Conservation (phyloP, 805 yeast species). For the Nakazawaea populi region DNA sequence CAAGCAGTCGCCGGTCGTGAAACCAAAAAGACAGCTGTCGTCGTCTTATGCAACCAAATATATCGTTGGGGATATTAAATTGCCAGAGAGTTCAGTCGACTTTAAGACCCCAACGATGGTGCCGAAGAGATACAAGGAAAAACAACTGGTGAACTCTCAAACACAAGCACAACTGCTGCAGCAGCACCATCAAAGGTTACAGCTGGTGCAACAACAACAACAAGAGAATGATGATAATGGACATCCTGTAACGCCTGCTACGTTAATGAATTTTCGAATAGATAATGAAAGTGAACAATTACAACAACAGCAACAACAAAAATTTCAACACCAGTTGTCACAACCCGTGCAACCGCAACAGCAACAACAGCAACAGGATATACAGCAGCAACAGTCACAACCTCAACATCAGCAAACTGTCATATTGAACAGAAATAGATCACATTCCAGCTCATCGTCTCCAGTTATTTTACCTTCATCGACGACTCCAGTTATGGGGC, state of each 20-base stretch:
- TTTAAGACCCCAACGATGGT: conserved; percentile 9
- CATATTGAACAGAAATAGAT: conserved; percentile 24
- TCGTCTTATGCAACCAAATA: background rate
- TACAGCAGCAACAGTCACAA: conserved; percentile 2
- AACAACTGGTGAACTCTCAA: background rate
- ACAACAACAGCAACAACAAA: background rate
- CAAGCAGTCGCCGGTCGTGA: conserved; percentile 8
- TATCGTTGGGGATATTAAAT: conserved; percentile 8
- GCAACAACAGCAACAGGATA: background rate
- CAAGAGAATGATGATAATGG: conserved; percentile 10
- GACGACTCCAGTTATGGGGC: conserved; percentile 18
- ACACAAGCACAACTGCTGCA: background rate
- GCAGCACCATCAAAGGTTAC: background rate
- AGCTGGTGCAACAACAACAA: conserved; percentile 5
- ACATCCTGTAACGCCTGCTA: conserved; percentile 23
- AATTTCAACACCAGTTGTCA: background rate
- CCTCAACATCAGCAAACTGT: conserved; percentile 15
- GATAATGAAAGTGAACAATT: background rate
- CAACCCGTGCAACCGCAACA: background rate
- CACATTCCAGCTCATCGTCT: conserved; percentile 24
- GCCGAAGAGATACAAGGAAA: background rate
- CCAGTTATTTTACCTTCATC: conserved; percentile 32
- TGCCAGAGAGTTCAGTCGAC: conserved; percentile 11
- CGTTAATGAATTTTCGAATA: conserved; percentile 23
- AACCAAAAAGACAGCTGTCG: conserved; percentile 2